Evolutionary conservation across 2,329 filamentous ascomycete species (phyloP), one percentile per base, ranked within the genome.

Genomic region (Purpureocillium takamizusanense): DNA sequence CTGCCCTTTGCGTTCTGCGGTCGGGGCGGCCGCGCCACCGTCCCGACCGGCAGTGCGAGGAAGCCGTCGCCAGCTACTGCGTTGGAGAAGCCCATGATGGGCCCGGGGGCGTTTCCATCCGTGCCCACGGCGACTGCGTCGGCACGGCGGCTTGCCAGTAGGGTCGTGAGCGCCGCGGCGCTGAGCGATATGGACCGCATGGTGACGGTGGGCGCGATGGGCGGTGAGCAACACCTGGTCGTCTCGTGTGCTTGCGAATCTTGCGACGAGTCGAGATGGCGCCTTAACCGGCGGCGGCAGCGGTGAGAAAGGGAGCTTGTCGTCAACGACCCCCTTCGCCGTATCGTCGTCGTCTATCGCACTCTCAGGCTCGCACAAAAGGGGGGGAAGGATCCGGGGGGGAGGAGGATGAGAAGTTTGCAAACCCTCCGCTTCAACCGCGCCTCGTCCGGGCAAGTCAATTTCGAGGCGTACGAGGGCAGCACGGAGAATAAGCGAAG

Each of bases 21-120:
- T 16, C 15, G 12, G 29, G 40, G 45, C 10, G 51, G 46, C 34
- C 48, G 50, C 37, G 56, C 44, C 29, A 60, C 45, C 2, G 53
- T 56, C 8, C 51, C 55, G 7, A 66, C 52, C 13, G 59, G 59
- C 31, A 66, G 46, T 4, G 59, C 53, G 12, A 66, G 47, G 39
- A 53, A 66, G 12, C 62, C 62, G 36, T 62, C 49, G 15, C 62
- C 62, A 12, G 42, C 27, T 15, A 51, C 45, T 8, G 55, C 55
- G 39, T 54, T 45, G 15, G 55, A 50, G 39, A 62, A 53, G 21
- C 40, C 28, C 8, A 18, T 28, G n/a, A 32, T 13, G 18, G 31
- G 17, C 27, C 23, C 16, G 33, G 25, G 9, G 42, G 16, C 23
- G 10, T 30, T 30, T 6, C 7, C n/a, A 30, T 12, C 13, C 9